Percentiles rank a stretch among this genome's conserved stretches.
These are phyloP conservation scores for Thelephora aurantiotincta DNA, from an alignment of 768 basidiomycete genomes.

Conservation along the genomic window DNA sequence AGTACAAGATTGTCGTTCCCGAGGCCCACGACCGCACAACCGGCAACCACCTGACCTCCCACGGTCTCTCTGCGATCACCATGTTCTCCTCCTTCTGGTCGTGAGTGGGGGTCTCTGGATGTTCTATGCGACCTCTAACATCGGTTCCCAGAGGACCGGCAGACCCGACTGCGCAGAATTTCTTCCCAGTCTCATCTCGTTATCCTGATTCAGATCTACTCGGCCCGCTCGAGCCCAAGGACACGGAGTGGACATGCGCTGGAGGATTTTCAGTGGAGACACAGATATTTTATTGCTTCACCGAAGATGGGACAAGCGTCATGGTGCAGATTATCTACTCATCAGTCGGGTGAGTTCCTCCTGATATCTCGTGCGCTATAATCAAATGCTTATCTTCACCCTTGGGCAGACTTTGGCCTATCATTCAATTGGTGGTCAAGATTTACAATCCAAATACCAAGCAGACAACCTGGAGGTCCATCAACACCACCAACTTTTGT, in stretches of 20 bases:
- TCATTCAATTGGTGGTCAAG: slow-evolving; percentile 90
- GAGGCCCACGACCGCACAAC: no score
- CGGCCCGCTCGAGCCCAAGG: slow-evolving; percentile 62
- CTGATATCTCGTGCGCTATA: slow-evolving; percentile 1
- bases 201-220: slow-evolving; percentile 42
- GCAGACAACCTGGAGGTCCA: slow-evolving; percentile 69
- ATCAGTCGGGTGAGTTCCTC: slow-evolving; percentile 57
- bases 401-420: slow-evolving; percentile 69
- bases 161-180: slow-evolving; percentile 61
- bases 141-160: slow-evolving; percentile 29
- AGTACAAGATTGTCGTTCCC: no score
- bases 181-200: slow-evolving; percentile 67
- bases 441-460: slow-evolving; percentile 66
- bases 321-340: slow-evolving; percentile 86
- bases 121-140: slow-evolving; percentile 2
- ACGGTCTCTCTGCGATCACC: slow-evolving; percentile 14
- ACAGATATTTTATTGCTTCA: slow-evolving; percentile 71
- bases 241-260: slow-evolving; percentile 72
- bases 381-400: slow-evolving; percentile 2
- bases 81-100: slow-evolving; percentile 75
- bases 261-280: slow-evolving; percentile 86
- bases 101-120: slow-evolving; percentile 31
- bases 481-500: slow-evolving; percentile 78
- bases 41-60: no score
- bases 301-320: slow-evolving; percentile 65